phyloP scores from a whole-genome alignment of 1,139 yeast genomes.

The Candida tunisiensis region DNA sequence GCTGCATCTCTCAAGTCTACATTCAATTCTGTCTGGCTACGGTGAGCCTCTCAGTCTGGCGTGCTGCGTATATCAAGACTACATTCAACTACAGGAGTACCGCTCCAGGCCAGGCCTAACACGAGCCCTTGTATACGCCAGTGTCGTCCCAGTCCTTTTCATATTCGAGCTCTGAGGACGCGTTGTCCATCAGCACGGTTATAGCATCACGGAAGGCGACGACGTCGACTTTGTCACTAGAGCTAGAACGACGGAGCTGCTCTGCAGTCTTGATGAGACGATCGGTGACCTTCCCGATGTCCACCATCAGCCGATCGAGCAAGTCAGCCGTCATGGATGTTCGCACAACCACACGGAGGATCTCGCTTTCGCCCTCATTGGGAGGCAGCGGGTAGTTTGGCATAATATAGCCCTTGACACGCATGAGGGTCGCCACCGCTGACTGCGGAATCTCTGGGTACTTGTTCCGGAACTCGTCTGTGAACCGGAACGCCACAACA shows the following conservation, averaged over 20 bases:
- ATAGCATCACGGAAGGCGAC: constrained; percentile 6
- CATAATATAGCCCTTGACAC: constrained; percentile 74
- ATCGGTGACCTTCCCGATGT: constrained; percentile 39
- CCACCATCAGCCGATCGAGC: constrained; percentile 54
- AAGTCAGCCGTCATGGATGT: constrained; percentile 54
- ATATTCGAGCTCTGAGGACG: constrained; percentile 12
- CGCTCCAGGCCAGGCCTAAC: too few relatives aligned
- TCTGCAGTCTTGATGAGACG: constrained; percentile 23
- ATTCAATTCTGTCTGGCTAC: too few relatives aligned
- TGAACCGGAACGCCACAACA: constrained; percentile 71
- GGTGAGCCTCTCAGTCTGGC: too few relatives aligned
- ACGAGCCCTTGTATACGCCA: too few relatives aligned
- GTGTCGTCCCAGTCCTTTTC: constrained; percentile 10
- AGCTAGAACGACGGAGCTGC: background rate
- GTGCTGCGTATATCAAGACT: too few relatives aligned
- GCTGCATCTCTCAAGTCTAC: too few relatives aligned
- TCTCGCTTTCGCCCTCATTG: constrained; percentile 33
- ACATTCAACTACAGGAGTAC: too few relatives aligned
- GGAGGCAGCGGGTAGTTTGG: constrained; percentile 86
- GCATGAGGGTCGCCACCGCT: constrained; percentile 50
- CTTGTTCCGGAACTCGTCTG: constrained; percentile 34
- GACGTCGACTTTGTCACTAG: constrained; percentile 1
- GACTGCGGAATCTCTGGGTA: constrained; percentile 83
- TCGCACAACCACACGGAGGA: constrained; percentile 74
- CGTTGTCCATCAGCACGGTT: constrained; percentile 8